These are phyloP conservation scores for Tulasnella sp. DNA, from an alignment of 768 basidiomycete species.

Conservation along the genomic window DNA sequence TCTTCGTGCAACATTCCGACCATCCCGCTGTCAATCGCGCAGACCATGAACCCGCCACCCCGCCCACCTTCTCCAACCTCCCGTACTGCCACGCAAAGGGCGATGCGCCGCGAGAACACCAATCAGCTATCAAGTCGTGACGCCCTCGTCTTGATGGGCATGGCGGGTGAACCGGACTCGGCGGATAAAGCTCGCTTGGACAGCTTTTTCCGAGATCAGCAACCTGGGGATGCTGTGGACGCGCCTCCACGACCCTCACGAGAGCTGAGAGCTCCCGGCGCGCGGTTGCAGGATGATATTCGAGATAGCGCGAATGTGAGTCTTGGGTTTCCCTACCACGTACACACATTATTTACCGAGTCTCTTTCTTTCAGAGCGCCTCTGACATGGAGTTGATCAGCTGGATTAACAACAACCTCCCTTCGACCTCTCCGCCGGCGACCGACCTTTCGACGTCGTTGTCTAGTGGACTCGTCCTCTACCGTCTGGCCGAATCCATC, in stretches of 20 bases:
- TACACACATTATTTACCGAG: not conserved
- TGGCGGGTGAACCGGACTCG: constrained; percentile 43
- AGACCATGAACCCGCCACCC: constrained; percentile 95
- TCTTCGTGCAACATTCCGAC: constrained; percentile 97
- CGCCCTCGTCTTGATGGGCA: constrained; percentile 70
- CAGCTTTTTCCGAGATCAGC: constrained; percentile 55
- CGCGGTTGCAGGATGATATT: not conserved
- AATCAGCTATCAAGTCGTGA: constrained; percentile 80
- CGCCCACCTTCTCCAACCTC: constrained; percentile 91
- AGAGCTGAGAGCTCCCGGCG: constrained; percentile 47
- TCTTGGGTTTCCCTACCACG: not conserved
- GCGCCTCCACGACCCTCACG: constrained; percentile 71
- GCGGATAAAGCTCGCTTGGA: constrained; percentile 58
- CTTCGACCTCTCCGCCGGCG: constrained; percentile 57
- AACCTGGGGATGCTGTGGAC: constrained; percentile 30
- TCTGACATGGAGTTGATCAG: constrained; percentile 57
- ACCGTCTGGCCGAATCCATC: constrained; percentile 83
- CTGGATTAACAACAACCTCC: constrained; percentile 89
- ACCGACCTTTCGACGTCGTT: constrained; percentile 47
- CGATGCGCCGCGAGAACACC: constrained; percentile 81
- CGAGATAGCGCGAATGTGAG: constrained; percentile 8
- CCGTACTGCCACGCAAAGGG: constrained; percentile 85
- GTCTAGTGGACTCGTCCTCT: constrained; percentile 68
- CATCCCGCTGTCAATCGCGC: constrained; percentile 90
- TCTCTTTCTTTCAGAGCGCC: constrained; percentile 10